phyloP scores from a whole-genome alignment of 106 monocot genomes.

The Dendrobium catenatum region DNA sequence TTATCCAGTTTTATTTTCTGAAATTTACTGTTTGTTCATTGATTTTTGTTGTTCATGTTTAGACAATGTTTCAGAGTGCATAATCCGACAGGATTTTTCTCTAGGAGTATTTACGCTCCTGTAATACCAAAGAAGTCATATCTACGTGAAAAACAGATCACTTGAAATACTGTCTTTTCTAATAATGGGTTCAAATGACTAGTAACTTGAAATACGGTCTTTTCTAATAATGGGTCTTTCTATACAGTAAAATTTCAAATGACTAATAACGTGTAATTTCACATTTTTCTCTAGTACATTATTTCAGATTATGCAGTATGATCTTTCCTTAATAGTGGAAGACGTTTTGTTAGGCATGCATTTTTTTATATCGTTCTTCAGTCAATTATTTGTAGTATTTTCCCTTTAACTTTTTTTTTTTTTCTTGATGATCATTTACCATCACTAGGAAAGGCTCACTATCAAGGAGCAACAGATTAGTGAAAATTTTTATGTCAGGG shows the following conservation, averaged over 20 bases:
- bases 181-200: not conserved
- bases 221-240: not conserved
- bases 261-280: not conserved
- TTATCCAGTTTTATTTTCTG: too few species aligned
- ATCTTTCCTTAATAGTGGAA: not conserved
- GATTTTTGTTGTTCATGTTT: too few species aligned
- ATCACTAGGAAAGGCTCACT: constrained; percentile 70
- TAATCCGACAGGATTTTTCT: too few species aligned
- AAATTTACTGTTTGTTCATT: too few species aligned
- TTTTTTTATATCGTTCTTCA: not conserved
- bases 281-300: not conserved
- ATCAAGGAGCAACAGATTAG: constrained; percentile 83
- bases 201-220: not conserved
- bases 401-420: not conserved
- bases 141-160: too few species aligned
- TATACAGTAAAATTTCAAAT: not conserved
- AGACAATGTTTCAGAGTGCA: too few species aligned
- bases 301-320: not conserved
- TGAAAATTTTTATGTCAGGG: constrained; percentile 96
- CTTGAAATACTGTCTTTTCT: not conserved
- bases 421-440: not conserved
- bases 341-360: not conserved
- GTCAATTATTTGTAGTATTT: not conserved
- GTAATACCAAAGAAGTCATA: too few species aligned
- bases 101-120: too few species aligned